phyloP scores from a whole-genome alignment of 2,329 filamentous ascomycete species.

The Beauveria brongniartii region DNA sequence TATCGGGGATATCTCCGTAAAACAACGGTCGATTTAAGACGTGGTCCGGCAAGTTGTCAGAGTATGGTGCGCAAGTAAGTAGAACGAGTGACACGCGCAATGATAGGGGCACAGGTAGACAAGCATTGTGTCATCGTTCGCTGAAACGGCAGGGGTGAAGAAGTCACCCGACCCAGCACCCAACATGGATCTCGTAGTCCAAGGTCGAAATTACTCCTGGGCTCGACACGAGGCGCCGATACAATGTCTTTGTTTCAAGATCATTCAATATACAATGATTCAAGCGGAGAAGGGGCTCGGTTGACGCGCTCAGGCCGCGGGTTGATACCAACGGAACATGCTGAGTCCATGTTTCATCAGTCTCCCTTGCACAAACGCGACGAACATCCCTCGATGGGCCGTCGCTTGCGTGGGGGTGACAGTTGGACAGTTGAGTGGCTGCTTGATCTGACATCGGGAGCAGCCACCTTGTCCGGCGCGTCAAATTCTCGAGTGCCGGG shows the following conservation, averaged over 20 bases:
- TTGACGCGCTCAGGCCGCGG: neutral
- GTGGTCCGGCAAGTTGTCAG: neutral
- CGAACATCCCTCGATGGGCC: neutral
- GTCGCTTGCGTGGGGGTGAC: neutral
- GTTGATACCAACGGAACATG: neutral
- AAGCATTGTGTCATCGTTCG: constrained; percentile 1
- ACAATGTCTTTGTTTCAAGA: neutral
- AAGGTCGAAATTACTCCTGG: neutral
- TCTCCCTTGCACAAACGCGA: neutral
- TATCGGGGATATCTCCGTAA: neutral
- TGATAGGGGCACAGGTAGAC: neutral
- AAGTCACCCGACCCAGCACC: neutral
- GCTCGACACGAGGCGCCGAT: neutral
- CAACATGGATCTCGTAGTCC: neutral
- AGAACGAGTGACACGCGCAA: neutral
- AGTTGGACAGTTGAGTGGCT: neutral
- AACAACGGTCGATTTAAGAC: neutral
- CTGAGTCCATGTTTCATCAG: neutral
- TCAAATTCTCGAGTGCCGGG: neutral
- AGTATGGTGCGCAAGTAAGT: neutral
- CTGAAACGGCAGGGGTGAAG: neutral
- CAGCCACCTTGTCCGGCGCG: neutral
- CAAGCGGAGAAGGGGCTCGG: neutral
- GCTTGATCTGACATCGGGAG: neutral
- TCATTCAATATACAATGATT: neutral